Conservation (phyloP, 108 stramenopile genomes). For the Cyclotella choctawhatcheeana region DNA sequence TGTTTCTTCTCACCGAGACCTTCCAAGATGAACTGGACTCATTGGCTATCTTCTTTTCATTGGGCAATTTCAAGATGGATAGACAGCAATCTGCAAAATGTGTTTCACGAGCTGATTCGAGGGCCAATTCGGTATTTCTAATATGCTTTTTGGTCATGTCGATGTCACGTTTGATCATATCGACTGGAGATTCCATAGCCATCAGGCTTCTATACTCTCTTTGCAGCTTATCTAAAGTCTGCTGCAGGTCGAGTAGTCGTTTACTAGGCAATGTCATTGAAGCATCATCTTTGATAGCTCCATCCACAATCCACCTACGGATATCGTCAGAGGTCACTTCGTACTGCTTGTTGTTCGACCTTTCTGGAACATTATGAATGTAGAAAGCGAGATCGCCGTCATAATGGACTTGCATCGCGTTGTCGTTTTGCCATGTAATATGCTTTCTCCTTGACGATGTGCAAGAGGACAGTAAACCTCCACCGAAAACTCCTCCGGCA, state of each 20-base stretch:
- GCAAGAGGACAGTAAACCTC: slow-evolving; percentile 13
- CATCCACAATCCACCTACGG: slow-evolving; percentile 26
- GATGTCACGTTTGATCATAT: slow-evolving; percentile 8
- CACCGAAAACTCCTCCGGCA: slow-evolving; percentile 8
- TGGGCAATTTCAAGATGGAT: background rate
- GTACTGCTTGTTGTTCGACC: slow-evolving; percentile 10
- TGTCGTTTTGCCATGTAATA: background rate
- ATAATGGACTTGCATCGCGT: slow-evolving; percentile 16
- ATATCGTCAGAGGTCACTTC: slow-evolving; percentile 18
- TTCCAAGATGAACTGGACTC: background rate
- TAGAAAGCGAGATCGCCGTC: slow-evolving; percentile 22
- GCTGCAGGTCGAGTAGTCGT: slow-evolving; percentile 7
- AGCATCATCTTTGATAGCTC: background rate
- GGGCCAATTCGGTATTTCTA: slow-evolving; percentile 1
- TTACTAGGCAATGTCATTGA: slow-evolving; percentile 8
- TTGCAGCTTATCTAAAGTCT: slow-evolving; percentile 17
- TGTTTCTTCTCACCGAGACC: background rate
- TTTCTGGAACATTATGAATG: slow-evolving; percentile 18
- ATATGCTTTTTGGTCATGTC: background rate
- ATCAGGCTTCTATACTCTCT: slow-evolving; percentile 9
- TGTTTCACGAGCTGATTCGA: slow-evolving; percentile 6
- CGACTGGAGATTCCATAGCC: background rate
- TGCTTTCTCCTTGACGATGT: slow-evolving; percentile 1
- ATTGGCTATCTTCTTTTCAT: background rate
- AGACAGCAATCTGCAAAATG: slow-evolving; percentile 26